These are phyloP conservation scores for Beta vulgaris DNA, from an alignment of 148 eudicot genomes.

Conservation along the genomic window DNA sequence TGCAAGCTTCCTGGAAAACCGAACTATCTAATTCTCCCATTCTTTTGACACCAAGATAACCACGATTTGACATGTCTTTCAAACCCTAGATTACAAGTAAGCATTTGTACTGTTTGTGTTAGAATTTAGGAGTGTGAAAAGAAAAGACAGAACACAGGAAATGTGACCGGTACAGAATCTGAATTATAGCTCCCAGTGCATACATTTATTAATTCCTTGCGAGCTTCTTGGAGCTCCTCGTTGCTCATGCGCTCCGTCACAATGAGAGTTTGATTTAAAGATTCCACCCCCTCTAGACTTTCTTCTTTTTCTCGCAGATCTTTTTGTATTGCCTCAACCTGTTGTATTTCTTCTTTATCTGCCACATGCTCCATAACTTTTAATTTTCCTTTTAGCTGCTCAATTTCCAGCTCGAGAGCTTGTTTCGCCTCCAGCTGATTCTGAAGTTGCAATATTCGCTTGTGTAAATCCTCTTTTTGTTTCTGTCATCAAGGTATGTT, in stretches of 20 bases:
- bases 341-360: slow-evolving; percentile 66
- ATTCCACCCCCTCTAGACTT: slow-evolving; percentile 58
- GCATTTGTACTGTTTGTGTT: slow-evolving; percentile 12
- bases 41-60: slow-evolving; percentile 66
- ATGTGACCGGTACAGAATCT: background rate
- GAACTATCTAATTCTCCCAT: slow-evolving; percentile 85
- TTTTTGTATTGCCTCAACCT: slow-evolving; percentile 55
- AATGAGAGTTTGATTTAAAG: slow-evolving; percentile 74
- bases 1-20: slow-evolving; percentile 71
- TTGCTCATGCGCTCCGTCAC: slow-evolving; percentile 83
- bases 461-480: slow-evolving; percentile 72
- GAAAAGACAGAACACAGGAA: background rate
- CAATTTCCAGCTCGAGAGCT: slow-evolving; percentile 80
- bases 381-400: slow-evolving; percentile 61
- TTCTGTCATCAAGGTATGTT: slow-evolving; percentile 41
- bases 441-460: slow-evolving; percentile 65
- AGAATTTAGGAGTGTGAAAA: slow-evolving; percentile 7
- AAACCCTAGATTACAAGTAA: slow-evolving; percentile 50
- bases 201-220: slow-evolving; percentile 84
- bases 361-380: slow-evolving; percentile 79
- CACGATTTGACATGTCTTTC: slow-evolving; percentile 54
- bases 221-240: slow-evolving; percentile 90
- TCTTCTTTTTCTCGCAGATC: slow-evolving; percentile 75
- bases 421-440: slow-evolving; percentile 78
- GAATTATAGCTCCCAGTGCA: slow-evolving; percentile 1